Percentiles rank a stretch among this genome's conserved stretches.
These are phyloP conservation scores for Corinectria fuckeliana DNA, from an alignment of 2,329 filamentous ascomycete species.

Conservation along the genomic window DNA sequence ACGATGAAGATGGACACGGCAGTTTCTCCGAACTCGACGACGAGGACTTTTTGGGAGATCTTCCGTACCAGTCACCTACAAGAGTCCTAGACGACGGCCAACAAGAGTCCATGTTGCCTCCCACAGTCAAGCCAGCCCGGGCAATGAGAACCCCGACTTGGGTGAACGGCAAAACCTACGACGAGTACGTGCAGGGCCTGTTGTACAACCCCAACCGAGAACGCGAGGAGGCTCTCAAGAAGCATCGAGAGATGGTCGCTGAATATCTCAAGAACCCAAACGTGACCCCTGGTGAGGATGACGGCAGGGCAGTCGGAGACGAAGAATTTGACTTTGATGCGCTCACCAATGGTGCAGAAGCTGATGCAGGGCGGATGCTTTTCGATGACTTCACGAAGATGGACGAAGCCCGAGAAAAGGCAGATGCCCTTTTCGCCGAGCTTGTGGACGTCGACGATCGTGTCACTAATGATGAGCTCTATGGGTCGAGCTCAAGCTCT, in stretches of 20 bases:
- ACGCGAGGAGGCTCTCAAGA: neutral
- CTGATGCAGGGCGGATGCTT: too few relatives aligned
- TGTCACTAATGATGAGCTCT: neutral
- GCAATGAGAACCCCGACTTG: neutral
- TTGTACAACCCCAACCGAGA: neutral
- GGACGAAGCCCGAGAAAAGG: neutral
- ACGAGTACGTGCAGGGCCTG: neutral
- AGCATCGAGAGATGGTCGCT: neutral
- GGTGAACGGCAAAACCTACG: neutral
- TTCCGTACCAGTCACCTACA: too few relatives aligned
- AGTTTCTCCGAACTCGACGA: too few relatives aligned
- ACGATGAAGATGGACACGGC: neutral
- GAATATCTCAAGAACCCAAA: neutral
- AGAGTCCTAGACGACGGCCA: too few relatives aligned
- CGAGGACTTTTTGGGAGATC: neutral
- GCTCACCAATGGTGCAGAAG: too few relatives aligned
- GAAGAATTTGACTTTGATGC: neutral
- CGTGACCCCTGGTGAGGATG: too few relatives aligned
- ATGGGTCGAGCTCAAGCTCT: neutral
- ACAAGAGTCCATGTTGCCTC: too few relatives aligned
- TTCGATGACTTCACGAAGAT: neutral
- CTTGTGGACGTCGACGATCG: neutral
- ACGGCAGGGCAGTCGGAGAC: too few relatives aligned
- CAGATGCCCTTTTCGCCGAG: neutral
- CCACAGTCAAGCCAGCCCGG: neutral